phyloP scores from a whole-genome alignment of 495 filamentous ascomycete species.

The Daldinia bambusicola region DNA sequence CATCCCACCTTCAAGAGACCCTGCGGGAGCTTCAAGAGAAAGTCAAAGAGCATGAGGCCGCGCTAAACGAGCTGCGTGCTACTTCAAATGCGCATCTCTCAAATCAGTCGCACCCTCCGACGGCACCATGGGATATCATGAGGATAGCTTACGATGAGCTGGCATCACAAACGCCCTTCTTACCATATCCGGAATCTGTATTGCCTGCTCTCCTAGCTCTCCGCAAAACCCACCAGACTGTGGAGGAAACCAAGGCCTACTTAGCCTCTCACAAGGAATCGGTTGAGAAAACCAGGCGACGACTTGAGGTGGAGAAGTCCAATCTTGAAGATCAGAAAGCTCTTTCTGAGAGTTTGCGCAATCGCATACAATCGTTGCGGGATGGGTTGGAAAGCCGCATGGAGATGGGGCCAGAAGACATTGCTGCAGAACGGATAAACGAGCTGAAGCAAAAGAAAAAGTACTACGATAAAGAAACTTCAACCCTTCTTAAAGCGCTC shows the following conservation, averaged over 20 bases:
- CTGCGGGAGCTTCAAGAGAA: slow-evolving; percentile 70
- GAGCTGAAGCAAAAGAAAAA: slow-evolving; percentile 68
- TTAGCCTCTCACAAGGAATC: slow-evolving; percentile 64
- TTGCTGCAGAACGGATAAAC: slow-evolving; percentile 67
- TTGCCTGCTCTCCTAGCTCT: slow-evolving; percentile 77
- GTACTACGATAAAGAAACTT: slow-evolving; percentile 65
- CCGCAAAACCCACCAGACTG: slow-evolving; percentile 69
- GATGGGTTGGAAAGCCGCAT: slow-evolving; percentile 63
- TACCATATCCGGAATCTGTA: slow-evolving; percentile 72
- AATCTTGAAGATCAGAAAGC: slow-evolving; percentile 72
- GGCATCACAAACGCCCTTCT: slow-evolving; percentile 66
- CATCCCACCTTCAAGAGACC: slow-evolving; percentile 70
- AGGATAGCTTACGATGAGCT: slow-evolving; percentile 72
- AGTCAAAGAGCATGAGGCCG: slow-evolving; percentile 72
- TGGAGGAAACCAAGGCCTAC: slow-evolving; percentile 69
- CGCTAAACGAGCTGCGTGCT: slow-evolving; percentile 57
- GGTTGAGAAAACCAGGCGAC: slow-evolving; percentile 62
- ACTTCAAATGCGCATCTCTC: slow-evolving; percentile 33
- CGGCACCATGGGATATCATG: slow-evolving; percentile 62
- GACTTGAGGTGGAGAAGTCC: slow-evolving; percentile 67
- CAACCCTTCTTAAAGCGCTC: slow-evolving; percentile 67
- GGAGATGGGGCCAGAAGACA: slow-evolving; percentile 65
- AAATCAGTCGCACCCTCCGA: slow-evolving; percentile 32
- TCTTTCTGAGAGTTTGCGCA: slow-evolving; percentile 62
- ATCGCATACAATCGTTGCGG: slow-evolving; percentile 62